Base-by-base conservation (phyloP, 2,329 filamentous ascomycete genomes). In the Pseudophaeomoniella oleicola region DNA sequence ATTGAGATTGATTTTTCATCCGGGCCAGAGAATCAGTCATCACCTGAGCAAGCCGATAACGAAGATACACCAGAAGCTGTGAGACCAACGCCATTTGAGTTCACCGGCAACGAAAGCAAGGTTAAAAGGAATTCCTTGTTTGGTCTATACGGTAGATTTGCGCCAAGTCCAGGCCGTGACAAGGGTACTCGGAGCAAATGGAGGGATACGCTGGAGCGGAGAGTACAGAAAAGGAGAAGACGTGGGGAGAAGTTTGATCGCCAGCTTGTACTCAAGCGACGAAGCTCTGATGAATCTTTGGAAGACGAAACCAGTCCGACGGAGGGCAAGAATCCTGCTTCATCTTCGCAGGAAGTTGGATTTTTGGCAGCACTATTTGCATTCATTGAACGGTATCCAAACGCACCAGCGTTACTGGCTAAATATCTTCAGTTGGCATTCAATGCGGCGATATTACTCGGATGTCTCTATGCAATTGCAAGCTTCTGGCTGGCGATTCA, bases 401-500 rank as follows among this genome's bases (percentile, higher is more conserved):
- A 73, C 39, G 66, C 81, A 5, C 78, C 78, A 1, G 66, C 71
- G 38, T 73, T 79, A 17, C 62, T 82, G 12, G 76, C 75, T 13
- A 77, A 67, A 58, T 81, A 78, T 58, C 67, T 74, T 10, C 76
- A 81, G 50, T 61, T 81, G 33, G 49, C 62, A 19, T 62, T 70
- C 38, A 71, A 71, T 39, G 48, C 63, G 32, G 59, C 63, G 35
- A 54, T 72, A 16, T 62, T 67, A 19, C 55, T 55, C 10, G 48
- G 67, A 2, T 57, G 58, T 3, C 60, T 69, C 30, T 88, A 80
- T 55, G 64, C 84, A 31, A 65, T 83, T 19, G 84, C 78, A 60
- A 67, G 71, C 2, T 71, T 84, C 46, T 72, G 82, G 44, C 63
- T 68, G 11, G 79, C 81, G 5, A 75, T 90, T 36, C 75, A 77